Percentiles rank a stretch among this genome's conserved stretches.
Conservation (phyloP, 2,329 filamentous ascomycete genomes). For the Torrubiella hemipterigena region DNA sequence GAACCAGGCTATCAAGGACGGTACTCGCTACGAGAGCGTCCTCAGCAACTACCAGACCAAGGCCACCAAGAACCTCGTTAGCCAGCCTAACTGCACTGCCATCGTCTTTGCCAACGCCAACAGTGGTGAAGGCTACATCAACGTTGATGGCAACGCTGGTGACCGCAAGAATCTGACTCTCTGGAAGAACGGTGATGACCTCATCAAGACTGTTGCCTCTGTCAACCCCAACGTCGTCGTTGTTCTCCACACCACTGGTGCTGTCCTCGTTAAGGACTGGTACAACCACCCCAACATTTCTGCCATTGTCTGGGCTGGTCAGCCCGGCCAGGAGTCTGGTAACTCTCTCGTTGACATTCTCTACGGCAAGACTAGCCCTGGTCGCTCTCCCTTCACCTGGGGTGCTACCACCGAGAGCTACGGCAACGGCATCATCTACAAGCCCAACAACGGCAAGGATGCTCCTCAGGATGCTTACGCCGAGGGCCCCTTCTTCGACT, state of each 20-base stretch:
- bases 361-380: slow-evolving; percentile 70
- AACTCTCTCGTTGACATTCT: slow-evolving; percentile 72
- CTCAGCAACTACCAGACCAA: slow-evolving; percentile 51
- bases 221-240: slow-evolving; percentile 83
- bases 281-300: slow-evolving; percentile 68
- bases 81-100: slow-evolving; percentile 52
- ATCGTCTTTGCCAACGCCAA: slow-evolving; percentile 87
- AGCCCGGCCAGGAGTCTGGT: slow-evolving; percentile 75
- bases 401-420: slow-evolving; percentile 57
- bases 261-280: slow-evolving; percentile 66
- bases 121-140: slow-evolving; percentile 78
- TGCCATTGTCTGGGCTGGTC: slow-evolving; percentile 70
- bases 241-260: slow-evolving; percentile 74
- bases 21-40: slow-evolving; percentile 51
- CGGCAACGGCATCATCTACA: slow-evolving; percentile 52
- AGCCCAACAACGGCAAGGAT: slow-evolving; percentile 53
- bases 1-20: slow-evolving; percentile 47
- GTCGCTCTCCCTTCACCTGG: slow-evolving; percentile 71
- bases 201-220: slow-evolving; percentile 71
- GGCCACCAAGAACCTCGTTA: slow-evolving; percentile 48
- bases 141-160: slow-evolving; percentile 69
- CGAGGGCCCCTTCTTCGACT: slow-evolving; percentile 71
- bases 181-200: slow-evolving; percentile 68
- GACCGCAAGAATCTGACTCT: slow-evolving; percentile 89
- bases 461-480: slow-evolving; percentile 63